Base-by-base conservation (phyloP, 2,329 filamentous ascomycete species). In the Diaporthe citrichinensis region DNA sequence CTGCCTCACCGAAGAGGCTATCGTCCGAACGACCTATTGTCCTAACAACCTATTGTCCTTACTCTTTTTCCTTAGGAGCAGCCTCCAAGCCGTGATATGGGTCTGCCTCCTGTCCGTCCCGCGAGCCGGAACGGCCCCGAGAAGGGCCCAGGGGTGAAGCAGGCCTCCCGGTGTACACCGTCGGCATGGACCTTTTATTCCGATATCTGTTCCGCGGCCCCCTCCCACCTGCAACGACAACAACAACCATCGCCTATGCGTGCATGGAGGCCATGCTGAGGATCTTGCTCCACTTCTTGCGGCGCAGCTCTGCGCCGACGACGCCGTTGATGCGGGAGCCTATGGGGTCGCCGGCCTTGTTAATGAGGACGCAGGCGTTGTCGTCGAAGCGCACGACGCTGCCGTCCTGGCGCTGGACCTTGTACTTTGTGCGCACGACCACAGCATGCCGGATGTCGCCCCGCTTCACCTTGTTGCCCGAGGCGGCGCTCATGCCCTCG, bases 261-360 rank as follows among this genome's bases (percentile, higher is more conserved):
- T 91, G 88, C 86, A 90, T 89, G 31, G 97, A 96, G 73, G 97
- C 97, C 90, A 99, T 91, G 80, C 95, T 98, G 83, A 99, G 86
- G 81, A 99, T 98, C 91, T 98, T 99, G 81, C 95, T 98, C 97
- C 97, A 99, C 87, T 98, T 94, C 89, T 94, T 97, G 83, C 94
- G 92, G 83, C 94, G 92, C 84, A 99, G 86, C 88, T 99, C 97
- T 41, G 92, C 90, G 76, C 95, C 97, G 59, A 99, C 97, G 59
- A 98, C 92, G 79, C 96, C 95, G 85, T 95, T 98, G 88, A 98
- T 91, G 83, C 97, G 93, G 23, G 94, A 95, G 71, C 97, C 97
- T 80, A 99, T 95, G 34, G 97, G 97, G 84, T 99, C 97, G 58
- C 97, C 97, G 14, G 95, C 90, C 90, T 98, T 99, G 87, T 97